Evolutionary conservation across 1,284 basidiomycete species (phyloP).

Genomic region (Ustanciosporium gigantosporum): DNA sequence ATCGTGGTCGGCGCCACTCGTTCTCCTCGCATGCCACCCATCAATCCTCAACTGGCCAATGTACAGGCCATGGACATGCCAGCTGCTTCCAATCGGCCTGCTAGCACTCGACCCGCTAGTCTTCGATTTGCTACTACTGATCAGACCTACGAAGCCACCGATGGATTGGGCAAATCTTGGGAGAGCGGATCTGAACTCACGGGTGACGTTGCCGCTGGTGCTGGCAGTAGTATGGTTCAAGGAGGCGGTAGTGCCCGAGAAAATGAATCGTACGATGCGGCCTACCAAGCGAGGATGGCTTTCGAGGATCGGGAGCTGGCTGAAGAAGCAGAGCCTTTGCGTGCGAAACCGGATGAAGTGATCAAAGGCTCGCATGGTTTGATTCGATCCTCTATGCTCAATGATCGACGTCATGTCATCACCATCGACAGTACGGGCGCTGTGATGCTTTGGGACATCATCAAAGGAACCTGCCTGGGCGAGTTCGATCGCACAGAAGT

Average conservation of each 20-base stretch:
- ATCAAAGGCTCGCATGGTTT: constrained; percentile 81
- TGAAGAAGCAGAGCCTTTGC: constrained; percentile 74
- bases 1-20: constrained; percentile 23
- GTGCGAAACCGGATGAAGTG: constrained; percentile 70
- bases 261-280: constrained; percentile 11
- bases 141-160: constrained; percentile 14
- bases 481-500: constrained; percentile 74
- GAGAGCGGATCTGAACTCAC: constrained; percentile 17
- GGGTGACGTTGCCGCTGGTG: not conserved
- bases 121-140: constrained; percentile 41
- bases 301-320: constrained; percentile 82
- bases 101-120: constrained; percentile 38
- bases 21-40: constrained; percentile 14
- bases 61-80: constrained; percentile 25
- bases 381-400: constrained; percentile 79
- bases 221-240: not conserved
- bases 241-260: constrained; percentile 5
- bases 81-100: constrained; percentile 6
- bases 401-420: constrained; percentile 87
- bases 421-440: constrained; percentile 83
- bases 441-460: constrained; percentile 89
- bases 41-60: constrained; percentile 18
- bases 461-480: constrained; percentile 77
- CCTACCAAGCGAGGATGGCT: constrained; percentile 32
- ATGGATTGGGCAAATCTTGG: constrained; percentile 15